These are phyloP conservation scores for Aspergillus piperis DNA, from an alignment of 2,329 filamentous ascomycete species.

Conservation along the genomic window DNA sequence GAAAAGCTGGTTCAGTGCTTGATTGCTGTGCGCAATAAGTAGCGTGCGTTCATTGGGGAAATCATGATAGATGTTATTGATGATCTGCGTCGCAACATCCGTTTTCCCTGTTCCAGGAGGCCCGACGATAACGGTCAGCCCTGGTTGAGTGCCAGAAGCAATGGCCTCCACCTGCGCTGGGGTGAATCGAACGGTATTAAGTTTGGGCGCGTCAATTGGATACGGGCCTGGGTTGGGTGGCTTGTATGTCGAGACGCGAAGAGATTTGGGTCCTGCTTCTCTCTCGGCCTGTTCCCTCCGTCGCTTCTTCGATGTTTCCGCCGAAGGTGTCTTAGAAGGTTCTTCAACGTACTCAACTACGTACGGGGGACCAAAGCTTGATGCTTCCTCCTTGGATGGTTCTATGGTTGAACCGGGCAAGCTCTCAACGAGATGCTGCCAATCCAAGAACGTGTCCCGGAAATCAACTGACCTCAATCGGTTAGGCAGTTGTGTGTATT, in stretches of 20 bases:
- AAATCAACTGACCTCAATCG: conserved; percentile 80
- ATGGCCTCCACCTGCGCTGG: conserved; percentile 90
- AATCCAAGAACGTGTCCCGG: conserved; percentile 91
- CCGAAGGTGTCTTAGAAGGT: conserved; percentile 50
- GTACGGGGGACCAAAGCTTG: conserved; percentile 84
- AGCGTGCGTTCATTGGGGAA: conserved; percentile 90
- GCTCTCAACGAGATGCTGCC: conserved; percentile 89
- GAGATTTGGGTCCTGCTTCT: conserved; percentile 62
- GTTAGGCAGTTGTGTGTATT: conserved; percentile 79
- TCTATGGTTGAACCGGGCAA: conserved; percentile 86
- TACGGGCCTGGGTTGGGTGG: conserved; percentile 89
- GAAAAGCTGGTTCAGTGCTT: conserved; percentile 95
- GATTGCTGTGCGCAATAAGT: conserved; percentile 94
- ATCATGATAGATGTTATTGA: conserved; percentile 98
- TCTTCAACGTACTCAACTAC: conserved; percentile 70
- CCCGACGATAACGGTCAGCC: conserved; percentile 89
- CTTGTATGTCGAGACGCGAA: conserved; percentile 87
- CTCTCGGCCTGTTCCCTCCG: conserved; percentile 74
- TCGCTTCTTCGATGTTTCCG: conserved; percentile 79
- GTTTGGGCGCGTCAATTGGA: conserved; percentile 75
- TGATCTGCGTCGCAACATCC: conserved; percentile 98
- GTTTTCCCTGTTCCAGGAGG: conserved; percentile 97
- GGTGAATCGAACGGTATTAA: conserved; percentile 85
- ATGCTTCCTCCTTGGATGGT: conserved; percentile 68
- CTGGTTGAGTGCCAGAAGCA: conserved; percentile 88